These are phyloP conservation scores for Monoraphidium neglectum DNA, from an alignment of 139 green algal genomes.

Conservation along the genomic window DNA sequence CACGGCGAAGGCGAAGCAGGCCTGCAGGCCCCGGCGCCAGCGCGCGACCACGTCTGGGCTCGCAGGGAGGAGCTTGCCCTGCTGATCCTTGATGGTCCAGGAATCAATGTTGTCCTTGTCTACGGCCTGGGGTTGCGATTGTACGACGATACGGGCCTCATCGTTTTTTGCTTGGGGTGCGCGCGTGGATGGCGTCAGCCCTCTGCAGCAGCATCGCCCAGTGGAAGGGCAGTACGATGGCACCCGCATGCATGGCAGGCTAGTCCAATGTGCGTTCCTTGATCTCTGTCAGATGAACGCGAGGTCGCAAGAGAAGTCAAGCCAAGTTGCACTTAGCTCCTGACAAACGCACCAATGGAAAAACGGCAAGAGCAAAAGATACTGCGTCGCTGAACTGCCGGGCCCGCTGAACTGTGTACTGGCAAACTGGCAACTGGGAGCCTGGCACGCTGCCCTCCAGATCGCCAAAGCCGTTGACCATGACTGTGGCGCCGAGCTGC, in stretches of 20 bases:
- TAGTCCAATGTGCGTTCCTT: too few species aligned
- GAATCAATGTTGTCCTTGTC: slow-evolving; percentile 11
- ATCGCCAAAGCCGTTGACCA: slow-evolving; percentile 28
- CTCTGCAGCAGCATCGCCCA: too few species aligned
- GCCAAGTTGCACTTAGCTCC: too few species aligned
- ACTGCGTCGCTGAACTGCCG: slow-evolving; percentile 1
- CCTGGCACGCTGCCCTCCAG: slow-evolving; percentile 19
- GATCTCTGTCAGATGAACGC: too few species aligned
- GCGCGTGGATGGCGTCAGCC: too few species aligned
- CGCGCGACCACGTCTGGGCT: slow-evolving; percentile 2
- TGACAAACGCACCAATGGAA: slow-evolving; percentile 15
- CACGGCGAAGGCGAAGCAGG: slow-evolving; percentile 20
- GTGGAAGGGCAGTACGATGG: too few species aligned
- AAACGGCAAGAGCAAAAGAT: slow-evolving; percentile 28
- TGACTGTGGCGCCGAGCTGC: slow-evolving; percentile 19
- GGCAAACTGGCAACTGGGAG: slow-evolving; percentile 17
- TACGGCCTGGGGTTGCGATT: neutral
- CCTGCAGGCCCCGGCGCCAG: slow-evolving; percentile 14
- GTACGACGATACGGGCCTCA: too few species aligned
- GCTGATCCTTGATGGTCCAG: slow-evolving; percentile 20
- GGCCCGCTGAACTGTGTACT: slow-evolving; percentile 11
- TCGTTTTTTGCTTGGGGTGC: too few species aligned
- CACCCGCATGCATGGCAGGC: too few species aligned
- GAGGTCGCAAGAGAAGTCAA: too few species aligned
- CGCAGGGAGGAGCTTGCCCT: slow-evolving; percentile 13